Evolutionary conservation across 2,329 filamentous ascomycete species (phyloP).

Genomic region (Colletotrichum sublineola): DNA sequence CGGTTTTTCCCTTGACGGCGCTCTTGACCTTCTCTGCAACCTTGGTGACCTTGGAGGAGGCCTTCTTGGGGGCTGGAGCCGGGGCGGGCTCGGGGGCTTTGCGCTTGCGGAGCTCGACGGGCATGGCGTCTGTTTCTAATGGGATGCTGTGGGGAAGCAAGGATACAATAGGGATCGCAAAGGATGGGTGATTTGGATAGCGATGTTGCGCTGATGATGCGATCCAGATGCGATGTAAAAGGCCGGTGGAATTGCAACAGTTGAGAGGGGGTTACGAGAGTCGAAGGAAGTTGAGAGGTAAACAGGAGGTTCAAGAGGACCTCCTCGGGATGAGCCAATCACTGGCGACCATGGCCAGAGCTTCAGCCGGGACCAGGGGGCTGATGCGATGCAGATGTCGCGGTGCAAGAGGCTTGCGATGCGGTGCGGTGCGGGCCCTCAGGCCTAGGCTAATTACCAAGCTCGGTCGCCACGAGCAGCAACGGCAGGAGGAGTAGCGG

Average conservation of each 20-base stretch:
- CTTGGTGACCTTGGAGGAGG: slow-evolving; percentile 57
- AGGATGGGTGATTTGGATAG: slow-evolving; percentile 22
- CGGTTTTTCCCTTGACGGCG: slow-evolving; percentile 46
- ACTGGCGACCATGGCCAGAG: slow-evolving; percentile 36
- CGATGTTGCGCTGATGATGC: slow-evolving; percentile 34
- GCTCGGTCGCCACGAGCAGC: slow-evolving; percentile 23
- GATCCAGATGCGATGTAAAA: slow-evolving; percentile 31
- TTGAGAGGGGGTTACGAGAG: slow-evolving; percentile 33
- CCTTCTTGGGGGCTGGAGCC: slow-evolving; percentile 60
- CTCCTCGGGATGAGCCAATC: slow-evolving; percentile 39
- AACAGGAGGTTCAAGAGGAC: slow-evolving; percentile 41
- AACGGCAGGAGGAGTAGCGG: slow-evolving; percentile 7
- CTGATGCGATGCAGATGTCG: slow-evolving; percentile 42
- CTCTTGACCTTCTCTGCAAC: slow-evolving; percentile 54
- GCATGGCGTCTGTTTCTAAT: slow-evolving; percentile 57
- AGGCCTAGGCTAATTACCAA: slow-evolving; percentile 22
- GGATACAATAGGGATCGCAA: slow-evolving; percentile 28
- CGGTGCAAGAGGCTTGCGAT: too few species aligned
- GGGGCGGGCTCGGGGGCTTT: slow-evolving; percentile 66
- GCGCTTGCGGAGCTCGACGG: slow-evolving; percentile 72
- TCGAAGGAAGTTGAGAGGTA: slow-evolving; percentile 41
- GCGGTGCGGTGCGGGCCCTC: slow-evolving; percentile 30
- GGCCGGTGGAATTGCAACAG: slow-evolving; percentile 29
- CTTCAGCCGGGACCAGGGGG: slow-evolving; percentile 42
- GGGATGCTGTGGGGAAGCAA: slow-evolving; percentile 17